A percentile compares a stretch with the other conserved stretches of the same genome.
Conservation (phyloP, 768 basidiomycete genomes). For the Boletus subcaerulescens region DNA sequence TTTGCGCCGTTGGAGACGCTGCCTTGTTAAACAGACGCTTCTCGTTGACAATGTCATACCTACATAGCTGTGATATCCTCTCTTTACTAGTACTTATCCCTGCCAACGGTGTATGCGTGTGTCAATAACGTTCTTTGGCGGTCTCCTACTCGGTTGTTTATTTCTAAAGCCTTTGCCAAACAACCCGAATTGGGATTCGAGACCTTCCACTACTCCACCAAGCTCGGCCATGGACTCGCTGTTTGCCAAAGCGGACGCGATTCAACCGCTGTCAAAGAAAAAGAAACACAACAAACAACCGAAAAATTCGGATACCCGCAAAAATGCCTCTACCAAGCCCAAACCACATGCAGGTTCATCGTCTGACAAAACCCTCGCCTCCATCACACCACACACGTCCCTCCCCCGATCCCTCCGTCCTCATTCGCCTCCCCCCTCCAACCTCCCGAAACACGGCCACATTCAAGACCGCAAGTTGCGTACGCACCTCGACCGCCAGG, state of each 20-base stretch:
- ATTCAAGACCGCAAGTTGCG: slow-evolving; percentile 76
- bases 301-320: slow-evolving; percentile 26
- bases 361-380: slow-evolving; percentile 53
- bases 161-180: slow-evolving; percentile 17
- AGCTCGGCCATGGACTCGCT: slow-evolving; percentile 55
- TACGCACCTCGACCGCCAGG: slow-evolving; percentile 61
- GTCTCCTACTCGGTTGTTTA: slow-evolving; percentile 5
- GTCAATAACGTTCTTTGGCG: neutral
- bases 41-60: neutral
- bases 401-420: slow-evolving; percentile 69
- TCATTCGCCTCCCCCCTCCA: slow-evolving; percentile 43
- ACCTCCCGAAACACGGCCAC: slow-evolving; percentile 51
- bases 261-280: slow-evolving; percentile 47
- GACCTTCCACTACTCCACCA: neutral
- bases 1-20: slow-evolving; percentile 1
- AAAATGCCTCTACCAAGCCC: slow-evolving; percentile 10
- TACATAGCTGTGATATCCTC: slow-evolving; percentile 9
- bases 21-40: slow-evolving; percentile 6
- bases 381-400: slow-evolving; percentile 55
- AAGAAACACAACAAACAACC: slow-evolving; percentile 18
- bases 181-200: neutral
- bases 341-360: slow-evolving; percentile 10
- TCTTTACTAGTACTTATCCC: neutral
- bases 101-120: neutral
- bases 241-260: slow-evolving; percentile 64